Evolutionary conservation across 78 protist species (phyloP).

Genomic region (Dictyostelium purpureum): DNA sequence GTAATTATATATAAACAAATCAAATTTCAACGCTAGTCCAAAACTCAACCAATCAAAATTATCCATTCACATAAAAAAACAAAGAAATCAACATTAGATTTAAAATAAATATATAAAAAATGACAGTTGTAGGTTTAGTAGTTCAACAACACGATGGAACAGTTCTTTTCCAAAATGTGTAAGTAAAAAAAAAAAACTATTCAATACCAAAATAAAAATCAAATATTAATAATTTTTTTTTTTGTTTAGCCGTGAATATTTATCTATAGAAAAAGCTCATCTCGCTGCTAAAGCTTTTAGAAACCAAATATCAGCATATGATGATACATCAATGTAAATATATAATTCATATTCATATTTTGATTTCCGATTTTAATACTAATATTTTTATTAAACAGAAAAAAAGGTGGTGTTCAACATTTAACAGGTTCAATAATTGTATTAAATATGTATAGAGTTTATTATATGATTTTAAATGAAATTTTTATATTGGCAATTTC

Average conservation of each 20-base stretch:
- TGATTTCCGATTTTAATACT: background rate
- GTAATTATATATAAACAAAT: too few species aligned
- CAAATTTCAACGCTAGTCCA: too few species aligned
- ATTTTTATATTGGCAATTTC: slow-evolving; percentile 53
- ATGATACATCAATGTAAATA: slow-evolving; percentile 29
- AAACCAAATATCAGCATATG: slow-evolving; percentile 52
- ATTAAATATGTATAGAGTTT: slow-evolving; percentile 72
- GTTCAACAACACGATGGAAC: slow-evolving; percentile 68
- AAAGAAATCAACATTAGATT: too few species aligned
- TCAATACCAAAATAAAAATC: too few species aligned
- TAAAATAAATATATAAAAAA: background rate
- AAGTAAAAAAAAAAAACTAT: background rate
- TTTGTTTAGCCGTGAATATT: slow-evolving; percentile 54
- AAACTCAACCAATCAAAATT: too few species aligned
- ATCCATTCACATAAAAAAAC: too few species aligned
- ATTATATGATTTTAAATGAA: slow-evolving; percentile 63
- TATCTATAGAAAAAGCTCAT: slow-evolving; percentile 38
- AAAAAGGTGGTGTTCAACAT: slow-evolving; percentile 36
- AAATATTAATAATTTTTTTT: background rate
- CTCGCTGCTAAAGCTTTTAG: slow-evolving; percentile 56
- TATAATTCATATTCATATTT: background rate
- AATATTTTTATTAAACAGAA: background rate
- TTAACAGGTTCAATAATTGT: slow-evolving; percentile 61
- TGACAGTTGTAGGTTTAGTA: slow-evolving; percentile 61
- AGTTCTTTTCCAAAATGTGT: slow-evolving; percentile 52